Percentiles rank a stretch among this genome's conserved stretches.
Evolutionary conservation across 176 grass and related monocot genomes (phyloP).

Genomic region (Pontederia paniculata): DNA sequence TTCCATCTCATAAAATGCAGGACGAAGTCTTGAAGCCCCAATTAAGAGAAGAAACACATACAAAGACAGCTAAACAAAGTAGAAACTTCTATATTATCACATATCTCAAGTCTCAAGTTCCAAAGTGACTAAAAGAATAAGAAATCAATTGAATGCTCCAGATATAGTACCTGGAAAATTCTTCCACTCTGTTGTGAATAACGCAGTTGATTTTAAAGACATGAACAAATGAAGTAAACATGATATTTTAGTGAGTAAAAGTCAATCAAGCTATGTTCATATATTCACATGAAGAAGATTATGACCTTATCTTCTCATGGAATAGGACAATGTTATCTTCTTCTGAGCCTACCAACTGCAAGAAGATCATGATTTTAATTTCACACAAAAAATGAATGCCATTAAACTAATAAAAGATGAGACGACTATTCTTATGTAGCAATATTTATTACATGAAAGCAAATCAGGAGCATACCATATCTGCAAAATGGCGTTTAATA

Average conservation of each 20-base stretch:
- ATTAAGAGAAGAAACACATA: too few species aligned
- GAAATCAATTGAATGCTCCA: constrained; percentile 3
- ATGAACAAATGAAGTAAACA: constrained; percentile 15
- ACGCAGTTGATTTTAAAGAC: not conserved
- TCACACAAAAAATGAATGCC: constrained; percentile 22
- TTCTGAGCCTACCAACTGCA: constrained; percentile 73
- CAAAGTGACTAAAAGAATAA: not conserved
- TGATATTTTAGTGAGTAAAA: constrained; percentile 16
- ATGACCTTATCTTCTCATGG: constrained; percentile 89
- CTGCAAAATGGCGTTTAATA: constrained; percentile 56
- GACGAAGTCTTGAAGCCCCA: too few species aligned
- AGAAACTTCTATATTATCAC: too few species aligned
- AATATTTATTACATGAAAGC: too few species aligned
- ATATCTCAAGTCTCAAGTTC: not conserved
- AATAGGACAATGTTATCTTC: constrained; percentile 84
- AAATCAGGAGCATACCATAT: constrained; percentile 41
- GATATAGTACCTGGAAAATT: constrained; percentile 68
- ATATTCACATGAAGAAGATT: constrained; percentile 13
- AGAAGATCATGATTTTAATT: constrained; percentile 4
- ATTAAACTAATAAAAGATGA: not conserved
- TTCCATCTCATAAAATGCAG: too few species aligned
- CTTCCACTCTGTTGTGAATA: constrained; percentile 43
- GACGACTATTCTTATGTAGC: not conserved
- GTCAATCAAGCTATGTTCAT: constrained; percentile 4
- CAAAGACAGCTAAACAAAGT: too few species aligned